phyloP scores from a whole-genome alignment of 352 stramenopile genomes.

The Pythium insidiosum region DNA sequence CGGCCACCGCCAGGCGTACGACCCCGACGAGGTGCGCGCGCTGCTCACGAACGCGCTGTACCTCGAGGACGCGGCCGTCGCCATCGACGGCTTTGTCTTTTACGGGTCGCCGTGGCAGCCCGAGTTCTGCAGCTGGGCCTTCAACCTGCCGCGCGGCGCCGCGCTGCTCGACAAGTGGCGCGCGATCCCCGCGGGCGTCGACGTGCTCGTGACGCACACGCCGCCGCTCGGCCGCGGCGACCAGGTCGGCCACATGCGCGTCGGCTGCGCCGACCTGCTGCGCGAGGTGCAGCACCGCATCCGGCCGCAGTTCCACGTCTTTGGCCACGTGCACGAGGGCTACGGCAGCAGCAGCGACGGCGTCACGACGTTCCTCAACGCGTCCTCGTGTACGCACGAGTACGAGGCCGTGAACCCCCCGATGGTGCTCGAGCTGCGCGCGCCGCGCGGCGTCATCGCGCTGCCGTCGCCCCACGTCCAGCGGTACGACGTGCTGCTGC shows the following conservation, averaged over 20 bases:
- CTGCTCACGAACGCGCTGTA: constrained; percentile 73
- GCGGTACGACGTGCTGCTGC: constrained; percentile 42
- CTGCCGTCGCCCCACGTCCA: constrained; percentile 26
- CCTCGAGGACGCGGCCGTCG: constrained; percentile 61
- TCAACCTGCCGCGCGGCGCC: constrained; percentile 52
- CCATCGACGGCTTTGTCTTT: constrained; percentile 68
- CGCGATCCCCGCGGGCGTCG: constrained; percentile 46
- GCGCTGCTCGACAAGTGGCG: constrained; percentile 34
- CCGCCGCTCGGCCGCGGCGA: constrained; percentile 79
- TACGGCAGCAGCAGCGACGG: constrained; percentile 67
- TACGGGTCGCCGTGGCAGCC: constrained; percentile 77
- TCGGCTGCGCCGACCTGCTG: constrained; percentile 75
- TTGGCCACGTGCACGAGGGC: constrained; percentile 88
- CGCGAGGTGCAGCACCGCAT: constrained; percentile 56
- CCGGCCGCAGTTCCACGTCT: constrained; percentile 75
- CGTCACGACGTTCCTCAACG: constrained; percentile 83
- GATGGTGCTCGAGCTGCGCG: constrained; percentile 44
- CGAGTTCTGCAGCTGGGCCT: constrained; percentile 82
- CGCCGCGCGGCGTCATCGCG: constrained; percentile 7
- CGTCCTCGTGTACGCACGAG: constrained; percentile 65
- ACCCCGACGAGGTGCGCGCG: constrained; percentile 57
- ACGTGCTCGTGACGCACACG: constrained; percentile 86
- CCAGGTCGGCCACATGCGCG: constrained; percentile 31
- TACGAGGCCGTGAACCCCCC: constrained; percentile 65
- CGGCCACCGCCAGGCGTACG: constrained; percentile 53